Evolutionary conservation across 2,329 filamentous ascomycete species (phyloP), one percentile per base, ranked within the genome.

Genomic region (Aspergillus ibericus): DNA sequence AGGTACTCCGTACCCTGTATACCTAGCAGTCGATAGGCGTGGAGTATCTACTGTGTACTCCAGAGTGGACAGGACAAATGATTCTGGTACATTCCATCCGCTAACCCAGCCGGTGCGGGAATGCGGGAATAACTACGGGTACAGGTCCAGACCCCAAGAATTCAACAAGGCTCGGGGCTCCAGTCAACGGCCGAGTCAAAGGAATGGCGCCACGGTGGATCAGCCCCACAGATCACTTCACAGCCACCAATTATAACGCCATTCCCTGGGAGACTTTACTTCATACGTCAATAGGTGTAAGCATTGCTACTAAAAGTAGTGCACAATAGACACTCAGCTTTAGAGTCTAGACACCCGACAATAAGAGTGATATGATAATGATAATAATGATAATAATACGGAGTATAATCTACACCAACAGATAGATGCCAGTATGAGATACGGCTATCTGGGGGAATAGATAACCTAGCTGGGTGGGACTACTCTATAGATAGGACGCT

Each of bases 41-140:
- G n/a, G n/a, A n/a, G n/a, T n/a, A n/a, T n/a, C 22, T 25, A 25
- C 22, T 25, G 22, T 7, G 27, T 4, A 29, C 5, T 29, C n/a
- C n/a, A n/a, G n/a, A 32, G 29, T 10, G 29, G 29, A 32, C 29
- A 68, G 74, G 73, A 73, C 22, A 15, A 15, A 25, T 47, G 42
- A n/a, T 48, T 48, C 44, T 48, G n/a, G 44, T 29, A 48, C 44
- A 48, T 48, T 48, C 44, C 44, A 29, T 15, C 44, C 25, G 25
- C 25, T 27, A 22, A 20, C 16, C 38, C 12, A 42, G 18, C 6
- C 42, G 5, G 42, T 27, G 20, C 22, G 22, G 42, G 42, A 27
- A 47, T 29, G 20, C 42, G 20, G 20, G 20, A 27, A 25, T 48
- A 29, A 7, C n/a, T n/a, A n/a, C n/a, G n/a, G n/a, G n/a, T n/a